A percentile compares a stretch with the other conserved stretches of the same genome.
Conservation (phyloP, 768 basidiomycete species). For the Harrya chromipes region DNA sequence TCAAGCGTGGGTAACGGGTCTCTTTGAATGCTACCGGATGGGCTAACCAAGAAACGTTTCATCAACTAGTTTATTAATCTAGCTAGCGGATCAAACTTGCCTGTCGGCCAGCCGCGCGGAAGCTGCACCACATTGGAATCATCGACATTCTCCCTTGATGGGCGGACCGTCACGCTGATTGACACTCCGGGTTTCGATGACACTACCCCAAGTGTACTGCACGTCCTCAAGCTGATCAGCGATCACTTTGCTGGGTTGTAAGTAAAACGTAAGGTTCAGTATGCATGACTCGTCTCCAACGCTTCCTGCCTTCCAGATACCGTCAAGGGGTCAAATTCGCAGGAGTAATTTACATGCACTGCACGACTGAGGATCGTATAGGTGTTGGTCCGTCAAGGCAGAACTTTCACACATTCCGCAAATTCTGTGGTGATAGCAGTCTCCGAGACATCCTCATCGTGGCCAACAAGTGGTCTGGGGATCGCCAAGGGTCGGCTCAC, state of each 20-base stretch:
- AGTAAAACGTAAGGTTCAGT: not conserved
- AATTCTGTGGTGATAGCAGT: conserved; percentile 46
- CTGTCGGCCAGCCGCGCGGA: conserved; percentile 37
- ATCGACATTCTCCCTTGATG: conserved; percentile 43
- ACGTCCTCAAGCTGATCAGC: conserved; percentile 46
- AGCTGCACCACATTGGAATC: conserved; percentile 46
- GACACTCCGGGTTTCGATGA: conserved; percentile 64
- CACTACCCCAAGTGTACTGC: conserved; percentile 40
- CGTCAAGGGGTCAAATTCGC: conserved; percentile 35
- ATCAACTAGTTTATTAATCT: conserved; percentile 45
- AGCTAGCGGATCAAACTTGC: conserved; percentile 44
- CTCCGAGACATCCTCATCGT: conserved; percentile 47
- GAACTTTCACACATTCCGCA: conserved; percentile 45
- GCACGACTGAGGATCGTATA: conserved; percentile 42
- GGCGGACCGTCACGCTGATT: conserved; percentile 42
- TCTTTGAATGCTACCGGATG: not conserved
- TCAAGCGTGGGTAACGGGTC: conserved; percentile 23
- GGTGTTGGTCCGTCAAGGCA: conserved; percentile 38
- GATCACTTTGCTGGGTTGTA: conserved; percentile 23
- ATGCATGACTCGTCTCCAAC: too few relatives aligned
- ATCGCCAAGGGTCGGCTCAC: conserved; percentile 32
- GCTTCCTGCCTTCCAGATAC: conserved; percentile 6
- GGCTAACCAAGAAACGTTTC: conserved; percentile 2
- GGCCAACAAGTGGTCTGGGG: conserved; percentile 44
- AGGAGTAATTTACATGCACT: conserved; percentile 51